Base-by-base conservation (phyloP, 495 filamentous ascomycete species). In the Hypoxylon trugodes region DNA sequence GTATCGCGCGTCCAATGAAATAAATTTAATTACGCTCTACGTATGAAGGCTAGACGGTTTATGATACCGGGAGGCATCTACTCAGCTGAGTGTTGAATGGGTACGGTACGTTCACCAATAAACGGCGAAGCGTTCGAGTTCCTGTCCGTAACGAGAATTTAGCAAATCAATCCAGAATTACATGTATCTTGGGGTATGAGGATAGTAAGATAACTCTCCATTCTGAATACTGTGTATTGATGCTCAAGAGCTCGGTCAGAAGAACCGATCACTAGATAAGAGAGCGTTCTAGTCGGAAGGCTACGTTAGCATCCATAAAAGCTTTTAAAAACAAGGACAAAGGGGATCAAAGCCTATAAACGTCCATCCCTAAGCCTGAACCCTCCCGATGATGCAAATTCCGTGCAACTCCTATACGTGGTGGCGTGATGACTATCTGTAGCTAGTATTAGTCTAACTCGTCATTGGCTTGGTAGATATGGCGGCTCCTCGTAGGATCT, bases 381-480 rank as follows among this genome's bases (percentile, higher is more conserved):
- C 41, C 42, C 51, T 49, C 10, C 19, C 12, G n/a, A 57, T 15
- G 16, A 41, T 25, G 30, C 26, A 26, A 41, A 37, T 36, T 16
- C 47, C 38, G 43, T 49, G 41, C 26, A 53, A 30, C 47, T 36
- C 49, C 47, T 13, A 42, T 19, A 30, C 10, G 38, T n/a, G n/a
- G n/a, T n/a, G n/a, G n/a, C n/a, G 42, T 48, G 21, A 52, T 25
- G 12, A 26, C 53, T 26, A 49, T 40, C 70, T 73, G 70, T 25
- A 51, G 50, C 54, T 30, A 15, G 30, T 43, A 59, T 74, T 69
- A 84, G 71, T 87, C 88, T 61, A 93, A 83, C 30, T 96, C 91
- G 9, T 92, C 91, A 65, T 79, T 87, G 46, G 89, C 82, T 71
- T 95, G 88, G 74, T 96, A 96, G 56, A 94, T 89, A 71, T 96